Conservation (phyloP, 2,329 filamentous ascomycete species). For the Aspergillus sp. region DNA sequence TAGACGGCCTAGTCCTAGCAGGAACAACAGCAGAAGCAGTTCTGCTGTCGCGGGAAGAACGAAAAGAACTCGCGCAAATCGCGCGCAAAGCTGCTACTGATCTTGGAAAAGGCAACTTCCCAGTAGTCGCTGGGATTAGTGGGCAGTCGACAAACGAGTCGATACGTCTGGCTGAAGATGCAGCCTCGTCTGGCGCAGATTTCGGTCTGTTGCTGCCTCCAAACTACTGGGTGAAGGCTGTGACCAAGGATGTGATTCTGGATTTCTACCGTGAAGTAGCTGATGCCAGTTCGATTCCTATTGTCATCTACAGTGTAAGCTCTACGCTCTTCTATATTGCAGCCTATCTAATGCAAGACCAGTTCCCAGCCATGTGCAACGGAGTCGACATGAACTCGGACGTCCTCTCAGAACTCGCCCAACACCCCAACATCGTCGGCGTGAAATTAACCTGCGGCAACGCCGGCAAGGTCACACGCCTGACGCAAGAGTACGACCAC, state of each 20-base stretch:
- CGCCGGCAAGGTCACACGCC: conserved; percentile 21
- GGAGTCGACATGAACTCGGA: conserved; percentile 41
- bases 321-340: conserved; percentile 10
- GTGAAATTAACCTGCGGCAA: conserved; percentile 32
- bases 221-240: conserved; percentile 37
- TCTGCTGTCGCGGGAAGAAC: conserved; percentile 37
- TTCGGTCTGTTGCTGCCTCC: conserved; percentile 37
- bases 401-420: conserved; percentile 18
- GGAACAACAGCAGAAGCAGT: conserved; percentile 47
- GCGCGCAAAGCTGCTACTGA: conserved; percentile 34
- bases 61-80: conserved; percentile 37
- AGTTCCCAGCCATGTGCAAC: conserved; percentile 32
- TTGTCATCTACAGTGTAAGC: conserved; percentile 42
- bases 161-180: conserved; percentile 37
- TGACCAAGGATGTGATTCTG: conserved; percentile 29
- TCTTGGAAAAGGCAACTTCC: conserved; percentile 27
- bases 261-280: conserved; percentile 36
- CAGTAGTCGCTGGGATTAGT: conserved; percentile 39
- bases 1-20: conserved; percentile 36
- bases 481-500: conserved; percentile 31
- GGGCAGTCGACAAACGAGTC: conserved; percentile 37
- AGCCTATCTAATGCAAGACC: conserved; percentile 18
- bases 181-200: conserved; percentile 33
- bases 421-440: conserved; percentile 28
- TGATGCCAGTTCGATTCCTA: conserved; percentile 31